These are phyloP conservation scores for Phytophthora hybrid DNA, from an alignment of 352 stramenopile species.

Conservation along the genomic window DNA sequence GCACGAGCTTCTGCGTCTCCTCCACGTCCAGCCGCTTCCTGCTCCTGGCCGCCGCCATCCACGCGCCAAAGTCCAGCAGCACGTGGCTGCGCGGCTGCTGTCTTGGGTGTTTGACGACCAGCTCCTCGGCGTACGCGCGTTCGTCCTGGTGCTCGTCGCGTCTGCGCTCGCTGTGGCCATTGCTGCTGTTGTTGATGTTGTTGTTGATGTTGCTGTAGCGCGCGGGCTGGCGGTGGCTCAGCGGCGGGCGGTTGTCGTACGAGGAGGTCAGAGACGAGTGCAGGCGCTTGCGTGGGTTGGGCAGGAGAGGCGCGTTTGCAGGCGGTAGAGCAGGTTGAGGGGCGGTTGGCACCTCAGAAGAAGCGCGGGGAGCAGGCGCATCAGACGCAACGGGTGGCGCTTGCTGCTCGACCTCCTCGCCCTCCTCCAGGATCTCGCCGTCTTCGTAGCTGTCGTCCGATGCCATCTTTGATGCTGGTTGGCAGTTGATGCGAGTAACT, in stretches of 20 bases:
- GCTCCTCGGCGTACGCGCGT: constrained; percentile 58
- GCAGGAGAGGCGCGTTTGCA: constrained; percentile 13
- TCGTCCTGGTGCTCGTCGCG: constrained; percentile 45
- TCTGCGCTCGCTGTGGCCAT: constrained; percentile 24
- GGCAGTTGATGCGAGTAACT: too few species aligned
- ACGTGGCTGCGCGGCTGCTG: constrained; percentile 72
- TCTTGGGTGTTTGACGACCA: constrained; percentile 75
- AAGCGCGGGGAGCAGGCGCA: not conserved
- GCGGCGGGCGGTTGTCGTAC: constrained; percentile 30
- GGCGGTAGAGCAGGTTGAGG: constrained; percentile 4
- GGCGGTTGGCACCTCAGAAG: not conserved
- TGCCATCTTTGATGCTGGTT: too few species aligned
- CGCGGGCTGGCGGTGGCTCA: constrained; percentile 28
- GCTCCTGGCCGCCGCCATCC: constrained; percentile 62
- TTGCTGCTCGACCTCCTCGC: constrained; percentile 48
- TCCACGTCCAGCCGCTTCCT: constrained; percentile 64
- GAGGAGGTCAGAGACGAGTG: constrained; percentile 19
- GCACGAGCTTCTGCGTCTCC: constrained; percentile 69
- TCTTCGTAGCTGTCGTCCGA: constrained; percentile 68
- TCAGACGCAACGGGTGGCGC: not conserved
- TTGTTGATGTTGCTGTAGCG: constrained; percentile 16
- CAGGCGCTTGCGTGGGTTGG: constrained; percentile 33
- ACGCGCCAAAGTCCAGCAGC: constrained; percentile 73
- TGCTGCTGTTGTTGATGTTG: not conserved
- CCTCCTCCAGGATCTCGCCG: constrained; percentile 78